Evolutionary conservation across 495 filamentous ascomycete genomes (phyloP).

Genomic region (Patellaria atrata): DNA sequence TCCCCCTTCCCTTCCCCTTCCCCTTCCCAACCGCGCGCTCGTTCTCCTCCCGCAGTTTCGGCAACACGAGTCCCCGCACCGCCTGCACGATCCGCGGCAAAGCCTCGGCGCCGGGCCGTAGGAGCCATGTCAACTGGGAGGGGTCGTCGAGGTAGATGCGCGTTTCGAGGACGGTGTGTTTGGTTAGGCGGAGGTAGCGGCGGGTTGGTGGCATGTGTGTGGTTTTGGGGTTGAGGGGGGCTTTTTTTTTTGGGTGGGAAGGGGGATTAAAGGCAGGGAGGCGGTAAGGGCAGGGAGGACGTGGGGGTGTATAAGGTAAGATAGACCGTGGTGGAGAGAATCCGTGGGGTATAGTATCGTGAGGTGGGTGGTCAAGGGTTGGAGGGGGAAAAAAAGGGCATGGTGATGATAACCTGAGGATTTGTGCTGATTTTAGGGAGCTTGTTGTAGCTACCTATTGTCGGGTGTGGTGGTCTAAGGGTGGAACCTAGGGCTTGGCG

Average conservation of each 20-base stretch:
- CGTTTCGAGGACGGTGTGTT: slow-evolving; percentile 83
- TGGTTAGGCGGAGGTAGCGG: slow-evolving; percentile 69
- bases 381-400: too few species aligned
- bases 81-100: slow-evolving; percentile 69
- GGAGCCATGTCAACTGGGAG: slow-evolving; percentile 66
- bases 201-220: slow-evolving; percentile 62
- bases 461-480: too few species aligned
- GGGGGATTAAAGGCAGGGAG: too few species aligned
- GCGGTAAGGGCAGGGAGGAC: too few species aligned
- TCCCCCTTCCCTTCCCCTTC: slow-evolving; percentile 45
- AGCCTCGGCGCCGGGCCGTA: slow-evolving; percentile 53
- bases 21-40: slow-evolving; percentile 47
- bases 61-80: slow-evolving; percentile 70
- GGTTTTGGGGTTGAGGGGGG: not conserved
- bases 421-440: too few species aligned
- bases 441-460: too few species aligned
- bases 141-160: slow-evolving; percentile 93
- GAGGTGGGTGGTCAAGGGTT: not conserved
- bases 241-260: not conserved
- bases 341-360: too few species aligned
- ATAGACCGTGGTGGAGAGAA: too few species aligned
- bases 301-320: too few species aligned
- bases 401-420: too few species aligned
- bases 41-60: slow-evolving; percentile 81
- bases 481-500: too few species aligned